Evolutionary conservation across 129 eudicot species (phyloP), one percentile per base, ranked within the genome.

Genomic region (Silybum marianum): DNA sequence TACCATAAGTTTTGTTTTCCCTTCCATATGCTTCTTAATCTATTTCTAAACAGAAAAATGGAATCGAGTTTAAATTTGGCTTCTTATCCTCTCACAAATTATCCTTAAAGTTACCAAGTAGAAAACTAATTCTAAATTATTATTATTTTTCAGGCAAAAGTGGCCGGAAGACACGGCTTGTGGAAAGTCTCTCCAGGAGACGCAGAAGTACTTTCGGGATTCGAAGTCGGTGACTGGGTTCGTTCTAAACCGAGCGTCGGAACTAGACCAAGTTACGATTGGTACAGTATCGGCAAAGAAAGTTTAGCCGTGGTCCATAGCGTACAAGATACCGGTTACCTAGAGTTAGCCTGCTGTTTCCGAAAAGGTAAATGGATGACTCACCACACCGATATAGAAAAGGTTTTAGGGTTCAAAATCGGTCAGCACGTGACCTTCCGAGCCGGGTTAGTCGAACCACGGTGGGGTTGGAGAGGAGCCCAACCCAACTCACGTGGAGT

Each of bases 101-200:
- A 13, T 58, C 36, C 36, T 32, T 32, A 6, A 58, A 78, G 69
- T 48, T 65, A 30, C 78, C 79, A 65, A 69, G 19, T 0, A 19
- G 14, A 38, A 40, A 32, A 32, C 6, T 39, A 8, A 30, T 34
- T 77, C 65, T 16, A 69, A 32, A 72, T 32, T 32, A n/a, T 23
- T 38, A 38, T 21, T n/a, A 81, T 23, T 76, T 76, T 54, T 19
- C 23, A 95, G 99, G 99, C 92, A 6, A 95, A 83, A 86, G 91
- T 95, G 84, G 89, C 95, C 38, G 99, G 99, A 77, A 88, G 97
- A 74, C 91, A 82, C 75, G 78, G 87, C 78, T 80, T 93, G 19
- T 95, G 99, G 99, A 91, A 87, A 88, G 98, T 95, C 28, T 95
- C 99, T 60, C 99, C 99, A 1, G 99, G 98, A 46, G 99, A 95